These are phyloP conservation scores for Anaeromyces robustus DNA, from an alignment of 192 early-diverging fungal species.

Conservation along the genomic window DNA sequence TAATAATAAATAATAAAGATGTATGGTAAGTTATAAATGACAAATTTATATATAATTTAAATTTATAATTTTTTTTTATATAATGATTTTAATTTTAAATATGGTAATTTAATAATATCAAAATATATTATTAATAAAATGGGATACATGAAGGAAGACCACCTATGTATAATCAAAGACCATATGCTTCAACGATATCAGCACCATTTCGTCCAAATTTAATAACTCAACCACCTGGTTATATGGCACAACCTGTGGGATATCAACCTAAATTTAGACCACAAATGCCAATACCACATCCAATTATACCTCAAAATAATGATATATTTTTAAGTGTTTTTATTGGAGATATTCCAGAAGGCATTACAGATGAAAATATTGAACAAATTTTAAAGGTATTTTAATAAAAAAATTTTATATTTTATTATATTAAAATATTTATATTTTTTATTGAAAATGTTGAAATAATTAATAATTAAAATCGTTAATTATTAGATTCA, in stretches of 20 bases:
- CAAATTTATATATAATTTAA: too few species aligned
- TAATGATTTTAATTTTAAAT: too few species aligned
- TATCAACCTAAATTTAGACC: neutral
- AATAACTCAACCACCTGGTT: neutral
- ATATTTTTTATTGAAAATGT: too few species aligned
- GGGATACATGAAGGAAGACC: neutral
- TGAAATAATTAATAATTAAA: too few species aligned
- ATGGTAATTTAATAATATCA: too few species aligned
- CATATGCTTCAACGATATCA: neutral
- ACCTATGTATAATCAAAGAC: neutral
- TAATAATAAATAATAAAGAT: too few species aligned
- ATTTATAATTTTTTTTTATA: too few species aligned
- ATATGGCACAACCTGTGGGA: neutral
- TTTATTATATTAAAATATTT: neutral
- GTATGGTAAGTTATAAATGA: too few species aligned
- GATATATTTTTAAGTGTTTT: conserved; percentile 13
- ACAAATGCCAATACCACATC: neutral
- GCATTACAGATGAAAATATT: conserved; percentile 48
- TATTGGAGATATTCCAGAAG: conserved; percentile 51
- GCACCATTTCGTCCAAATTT: neutral
- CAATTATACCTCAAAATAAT: neutral
- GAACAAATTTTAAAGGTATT: conserved; percentile 42
- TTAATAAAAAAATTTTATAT: neutral
- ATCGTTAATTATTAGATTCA: too few species aligned
- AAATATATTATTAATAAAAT: too few species aligned